A percentile compares a stretch with the other conserved stretches of the same genome.
Evolutionary conservation across 2,329 filamentous ascomycete species (phyloP).

Genomic region (Lojkania enalia): DNA sequence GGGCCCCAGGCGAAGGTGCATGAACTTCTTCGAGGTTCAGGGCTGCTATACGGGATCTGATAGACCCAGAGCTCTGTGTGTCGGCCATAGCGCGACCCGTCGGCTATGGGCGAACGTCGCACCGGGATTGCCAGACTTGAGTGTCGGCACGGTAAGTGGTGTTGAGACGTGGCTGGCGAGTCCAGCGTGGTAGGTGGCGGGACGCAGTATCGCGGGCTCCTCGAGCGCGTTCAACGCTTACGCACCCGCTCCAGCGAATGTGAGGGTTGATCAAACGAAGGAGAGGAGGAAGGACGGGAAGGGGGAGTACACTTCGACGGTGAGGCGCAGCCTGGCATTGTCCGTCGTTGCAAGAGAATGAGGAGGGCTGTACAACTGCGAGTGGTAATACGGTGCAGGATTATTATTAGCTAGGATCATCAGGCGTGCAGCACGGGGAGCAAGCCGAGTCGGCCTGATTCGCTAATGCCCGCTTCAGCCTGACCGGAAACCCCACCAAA

Average conservation of each 20-base stretch:
- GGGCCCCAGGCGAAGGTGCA: slow-evolving; percentile 38
- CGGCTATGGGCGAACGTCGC: background rate
- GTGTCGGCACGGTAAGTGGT: too few relatives aligned
- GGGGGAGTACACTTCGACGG: too few relatives aligned
- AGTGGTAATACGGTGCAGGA: slow-evolving; percentile 10
- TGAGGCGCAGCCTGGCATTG: slow-evolving; percentile 13
- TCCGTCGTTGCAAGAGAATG: slow-evolving; percentile 4
- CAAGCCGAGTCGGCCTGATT: slow-evolving; percentile 19
- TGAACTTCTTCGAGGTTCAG: slow-evolving; percentile 53
- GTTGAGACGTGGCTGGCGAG: background rate
- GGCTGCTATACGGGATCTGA: slow-evolving; percentile 53
- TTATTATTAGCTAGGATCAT: background rate
- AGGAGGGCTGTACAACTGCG: background rate
- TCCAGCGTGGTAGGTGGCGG: background rate
- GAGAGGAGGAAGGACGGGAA: too few relatives aligned
- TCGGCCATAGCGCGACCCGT: background rate
- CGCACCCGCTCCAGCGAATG: too few relatives aligned
- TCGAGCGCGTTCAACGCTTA: too few relatives aligned
- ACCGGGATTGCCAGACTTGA: too few relatives aligned
- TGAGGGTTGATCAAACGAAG: too few relatives aligned
- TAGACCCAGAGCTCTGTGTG: slow-evolving; percentile 25
- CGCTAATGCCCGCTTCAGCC: slow-evolving; percentile 8
- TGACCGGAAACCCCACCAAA: background rate
- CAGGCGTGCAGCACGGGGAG: slow-evolving; percentile 3
- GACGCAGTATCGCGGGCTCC: too few relatives aligned